Conservation (phyloP, 306 rosid genomes). For the Corylus americana region DNA sequence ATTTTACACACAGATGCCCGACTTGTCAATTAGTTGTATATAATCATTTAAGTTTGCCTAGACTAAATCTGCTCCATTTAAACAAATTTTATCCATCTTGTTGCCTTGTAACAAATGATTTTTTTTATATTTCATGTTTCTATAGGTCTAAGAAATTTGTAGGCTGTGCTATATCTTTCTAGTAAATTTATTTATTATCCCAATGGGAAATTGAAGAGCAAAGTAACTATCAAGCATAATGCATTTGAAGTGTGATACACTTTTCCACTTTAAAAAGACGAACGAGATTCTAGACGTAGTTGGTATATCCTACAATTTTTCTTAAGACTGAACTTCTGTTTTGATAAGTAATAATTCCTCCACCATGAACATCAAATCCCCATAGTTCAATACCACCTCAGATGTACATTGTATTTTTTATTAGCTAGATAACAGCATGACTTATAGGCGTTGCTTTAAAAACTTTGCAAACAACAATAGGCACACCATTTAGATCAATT, state of each 20-base stretch:
- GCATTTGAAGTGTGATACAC: neutral
- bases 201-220: neutral
- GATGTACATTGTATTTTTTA: neutral
- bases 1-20: no score
- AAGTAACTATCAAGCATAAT: neutral
- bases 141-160: no score
- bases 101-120: no score
- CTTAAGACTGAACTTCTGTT: neutral
- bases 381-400: neutral
- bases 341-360: neutral
- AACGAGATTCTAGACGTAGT: neutral
- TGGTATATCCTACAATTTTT: neutral
- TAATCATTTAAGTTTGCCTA: no score
- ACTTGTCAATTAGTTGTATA: no score
- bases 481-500: neutral
- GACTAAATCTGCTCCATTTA: no score
- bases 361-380: neutral
- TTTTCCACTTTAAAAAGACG: neutral
- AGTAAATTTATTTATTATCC: neutral
- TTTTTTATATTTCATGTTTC: no score
- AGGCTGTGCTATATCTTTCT: neutral
- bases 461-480: neutral
- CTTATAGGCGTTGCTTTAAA: neutral
- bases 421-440: neutral
- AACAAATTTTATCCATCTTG: no score